These are phyloP conservation scores for Lithocarpus polystachyus DNA, from an alignment of 306 rosid species.

Conservation along the genomic window DNA sequence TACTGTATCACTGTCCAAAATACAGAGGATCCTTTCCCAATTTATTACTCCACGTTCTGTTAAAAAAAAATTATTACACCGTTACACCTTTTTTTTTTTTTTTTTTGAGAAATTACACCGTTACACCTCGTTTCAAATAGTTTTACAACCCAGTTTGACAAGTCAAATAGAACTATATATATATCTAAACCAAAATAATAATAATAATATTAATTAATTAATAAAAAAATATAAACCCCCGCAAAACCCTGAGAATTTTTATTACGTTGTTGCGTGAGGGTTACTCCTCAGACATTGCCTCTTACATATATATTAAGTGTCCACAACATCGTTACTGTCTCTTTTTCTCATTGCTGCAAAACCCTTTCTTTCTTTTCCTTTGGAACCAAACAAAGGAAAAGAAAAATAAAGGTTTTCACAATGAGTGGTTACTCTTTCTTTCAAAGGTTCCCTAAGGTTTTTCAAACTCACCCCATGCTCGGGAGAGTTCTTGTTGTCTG, in stretches of 20 bases:
- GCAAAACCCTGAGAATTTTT: not conserved
- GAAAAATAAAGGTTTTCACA: not conserved
- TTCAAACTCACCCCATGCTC: constrained; percentile 42
- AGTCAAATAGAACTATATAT: not conserved
- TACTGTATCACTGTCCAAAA: no score
- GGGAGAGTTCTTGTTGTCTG: constrained; percentile 53
- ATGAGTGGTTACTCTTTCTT: constrained; percentile 44
- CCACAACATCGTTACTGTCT: not conserved
- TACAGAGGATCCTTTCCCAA: no score
- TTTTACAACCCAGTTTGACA: no score
- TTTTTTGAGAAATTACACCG: no score
- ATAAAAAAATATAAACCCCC: not conserved
- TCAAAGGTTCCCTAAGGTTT: constrained; percentile 40
- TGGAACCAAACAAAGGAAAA: not conserved
- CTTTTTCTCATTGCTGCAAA: not conserved
- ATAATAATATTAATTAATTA: not conserved
- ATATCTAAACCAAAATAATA: not conserved
- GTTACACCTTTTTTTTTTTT: no score
- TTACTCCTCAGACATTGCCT: not conserved
- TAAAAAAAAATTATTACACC: no score
- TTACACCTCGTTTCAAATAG: no score
- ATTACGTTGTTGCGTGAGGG: not conserved
- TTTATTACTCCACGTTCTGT: no score
- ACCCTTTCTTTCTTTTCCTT: constrained; percentile 14
- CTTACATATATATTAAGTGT: not conserved